These are phyloP conservation scores for Barnettozyma vustinii DNA, from an alignment of 805 yeast species.

Conservation along the genomic window DNA sequence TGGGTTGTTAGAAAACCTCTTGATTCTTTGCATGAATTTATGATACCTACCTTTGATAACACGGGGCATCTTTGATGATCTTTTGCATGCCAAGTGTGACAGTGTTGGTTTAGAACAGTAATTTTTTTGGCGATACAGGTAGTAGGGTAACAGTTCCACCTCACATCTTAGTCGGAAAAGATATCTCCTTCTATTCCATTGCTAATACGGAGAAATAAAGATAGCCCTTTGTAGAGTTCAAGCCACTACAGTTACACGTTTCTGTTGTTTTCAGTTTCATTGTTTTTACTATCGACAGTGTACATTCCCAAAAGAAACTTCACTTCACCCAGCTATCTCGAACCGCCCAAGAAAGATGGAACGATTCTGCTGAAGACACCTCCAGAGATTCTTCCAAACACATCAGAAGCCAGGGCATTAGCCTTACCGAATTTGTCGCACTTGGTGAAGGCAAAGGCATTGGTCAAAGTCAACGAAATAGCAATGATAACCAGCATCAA, in stretches of 20 bases:
- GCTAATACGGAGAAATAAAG: too few species aligned
- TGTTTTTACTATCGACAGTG: neutral
- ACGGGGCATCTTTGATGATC: conserved; percentile 35
- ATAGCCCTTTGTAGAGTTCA: too few species aligned
- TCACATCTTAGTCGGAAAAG: too few species aligned
- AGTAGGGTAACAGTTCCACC: too few species aligned
- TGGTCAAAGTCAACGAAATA: conserved; percentile 66
- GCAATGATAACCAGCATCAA: conserved; percentile 63
- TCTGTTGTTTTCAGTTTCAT: neutral
- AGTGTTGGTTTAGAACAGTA: too few species aligned
- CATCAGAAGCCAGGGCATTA: conserved; percentile 52
- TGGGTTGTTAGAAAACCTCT: neutral
- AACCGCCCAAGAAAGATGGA: conserved; percentile 19
- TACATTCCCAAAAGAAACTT: neutral
- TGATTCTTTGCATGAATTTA: neutral
- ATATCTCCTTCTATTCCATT: too few species aligned
- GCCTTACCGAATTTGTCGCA: conserved; percentile 93
- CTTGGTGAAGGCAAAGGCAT: conserved; percentile 84
- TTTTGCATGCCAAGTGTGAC: neutral
- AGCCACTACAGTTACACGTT: neutral
- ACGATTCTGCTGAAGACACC: conserved; percentile 43
- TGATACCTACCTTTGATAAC: conserved; percentile 43
- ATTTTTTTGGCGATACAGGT: too few species aligned
- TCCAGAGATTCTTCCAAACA: conserved; percentile 50
- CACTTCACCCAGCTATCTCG: neutral